These are phyloP conservation scores for Clarireedia hainanense DNA, from an alignment of 2,329 filamentous ascomycete genomes.

Conservation along the genomic window DNA sequence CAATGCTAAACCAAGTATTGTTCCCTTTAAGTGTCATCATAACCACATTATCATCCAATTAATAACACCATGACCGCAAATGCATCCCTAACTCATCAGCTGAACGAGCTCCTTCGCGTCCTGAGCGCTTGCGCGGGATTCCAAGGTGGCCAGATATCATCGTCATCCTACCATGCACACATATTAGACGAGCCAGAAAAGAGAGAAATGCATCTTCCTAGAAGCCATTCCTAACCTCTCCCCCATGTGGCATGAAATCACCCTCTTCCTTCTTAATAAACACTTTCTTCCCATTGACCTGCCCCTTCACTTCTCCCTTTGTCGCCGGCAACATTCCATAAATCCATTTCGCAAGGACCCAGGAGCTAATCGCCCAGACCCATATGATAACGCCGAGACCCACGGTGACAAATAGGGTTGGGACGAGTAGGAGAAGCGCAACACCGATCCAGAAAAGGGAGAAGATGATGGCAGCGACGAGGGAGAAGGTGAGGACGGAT, in stretches of 20 bases:
- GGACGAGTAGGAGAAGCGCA: conserved; percentile 59
- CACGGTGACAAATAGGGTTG: conserved; percentile 58
- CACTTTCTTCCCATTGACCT: conserved; percentile 19
- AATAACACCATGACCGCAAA: no score
- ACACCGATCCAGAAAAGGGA: conserved; percentile 60
- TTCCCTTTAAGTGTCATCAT: no score
- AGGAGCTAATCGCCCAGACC: conserved; percentile 57
- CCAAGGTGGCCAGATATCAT: no score
- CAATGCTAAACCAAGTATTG: no score
- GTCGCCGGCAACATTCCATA: conserved; percentile 31
- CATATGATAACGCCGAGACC: conserved; percentile 57
- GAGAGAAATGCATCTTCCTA: background rate
- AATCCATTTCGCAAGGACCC: conserved; percentile 40
- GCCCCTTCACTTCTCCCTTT: conserved; percentile 14
- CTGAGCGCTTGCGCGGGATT: no score
- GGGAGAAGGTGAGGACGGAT: conserved; percentile 53
- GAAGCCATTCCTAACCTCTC: conserved; percentile 9
- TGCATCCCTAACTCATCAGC: no score
- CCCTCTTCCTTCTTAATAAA: conserved; percentile 18
- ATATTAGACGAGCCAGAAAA: no score
- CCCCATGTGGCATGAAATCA: conserved; percentile 12
- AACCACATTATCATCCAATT: no score
- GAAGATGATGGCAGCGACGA: conserved; percentile 56
- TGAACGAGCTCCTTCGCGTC: no score
- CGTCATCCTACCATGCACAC: no score